A percentile compares a stretch with the other conserved stretches of the same genome.
These are phyloP conservation scores for Spergularia marina DNA, from an alignment of 148 eudicot species.

Conservation along the genomic window DNA sequence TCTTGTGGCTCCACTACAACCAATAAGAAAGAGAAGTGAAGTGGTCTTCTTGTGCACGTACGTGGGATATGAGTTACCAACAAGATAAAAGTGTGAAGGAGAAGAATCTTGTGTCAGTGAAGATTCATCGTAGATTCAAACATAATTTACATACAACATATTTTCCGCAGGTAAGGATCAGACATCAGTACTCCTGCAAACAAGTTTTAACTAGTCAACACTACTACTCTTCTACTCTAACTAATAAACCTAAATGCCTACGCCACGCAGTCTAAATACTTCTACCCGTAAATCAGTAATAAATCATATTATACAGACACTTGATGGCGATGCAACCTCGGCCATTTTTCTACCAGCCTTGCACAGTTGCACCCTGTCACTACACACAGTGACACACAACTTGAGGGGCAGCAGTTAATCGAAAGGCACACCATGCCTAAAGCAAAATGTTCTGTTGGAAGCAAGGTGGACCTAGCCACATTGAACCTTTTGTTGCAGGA, in stretches of 20 bases:
- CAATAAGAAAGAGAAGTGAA: too few relatives aligned
- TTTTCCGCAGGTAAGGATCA: not conserved
- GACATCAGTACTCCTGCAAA: too few relatives aligned
- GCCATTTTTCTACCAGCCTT: not conserved
- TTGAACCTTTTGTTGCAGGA: conserved; percentile 57
- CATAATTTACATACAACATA: not conserved
- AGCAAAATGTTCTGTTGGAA: not conserved
- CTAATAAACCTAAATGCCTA: conserved; percentile 7
- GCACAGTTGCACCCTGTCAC: too few relatives aligned
- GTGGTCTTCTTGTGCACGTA: too few relatives aligned
- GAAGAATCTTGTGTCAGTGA: not conserved
- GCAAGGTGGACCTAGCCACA: conserved; percentile 26
- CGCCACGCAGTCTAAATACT: not conserved
- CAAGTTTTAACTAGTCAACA: not conserved
- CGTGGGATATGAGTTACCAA: too few relatives aligned
- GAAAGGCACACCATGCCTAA: too few relatives aligned
- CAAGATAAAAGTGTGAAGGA: not conserved
- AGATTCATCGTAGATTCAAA: not conserved
- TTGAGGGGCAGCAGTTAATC: not conserved
- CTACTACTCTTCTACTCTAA: not conserved
- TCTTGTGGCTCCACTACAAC: too few relatives aligned
- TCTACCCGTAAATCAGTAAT: not conserved
- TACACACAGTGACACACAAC: too few relatives aligned
- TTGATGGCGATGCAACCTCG: not conserved
- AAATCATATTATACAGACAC: not conserved